Conservation (phyloP, 306 rosid species). For the Gleditsia sinensis region DNA sequence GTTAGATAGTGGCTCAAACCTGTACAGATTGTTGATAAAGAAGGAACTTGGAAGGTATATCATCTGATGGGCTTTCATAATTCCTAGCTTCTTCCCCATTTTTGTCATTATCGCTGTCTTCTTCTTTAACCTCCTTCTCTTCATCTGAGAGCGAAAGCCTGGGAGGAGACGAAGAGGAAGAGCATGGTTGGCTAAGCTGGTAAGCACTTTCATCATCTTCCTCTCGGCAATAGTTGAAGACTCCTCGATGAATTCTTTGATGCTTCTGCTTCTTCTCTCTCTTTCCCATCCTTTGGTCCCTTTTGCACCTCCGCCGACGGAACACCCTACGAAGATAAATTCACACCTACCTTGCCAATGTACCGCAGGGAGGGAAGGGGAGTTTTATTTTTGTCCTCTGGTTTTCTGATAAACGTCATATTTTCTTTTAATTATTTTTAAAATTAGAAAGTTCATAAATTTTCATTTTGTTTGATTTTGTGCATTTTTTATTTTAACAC, state of each 20-base stretch:
- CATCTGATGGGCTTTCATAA: slow-evolving; percentile 43
- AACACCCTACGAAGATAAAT: too few species aligned
- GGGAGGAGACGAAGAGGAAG: slow-evolving; percentile 43
- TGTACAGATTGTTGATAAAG: slow-evolving; percentile 92
- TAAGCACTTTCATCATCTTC: slow-evolving; percentile 44
- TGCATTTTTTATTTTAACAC: too few species aligned
- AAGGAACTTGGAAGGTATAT: slow-evolving; percentile 74
- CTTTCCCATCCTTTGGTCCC: slow-evolving; percentile 38
- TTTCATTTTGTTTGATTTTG: too few species aligned
- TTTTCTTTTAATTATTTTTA: too few species aligned
- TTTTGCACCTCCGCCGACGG: neutral
- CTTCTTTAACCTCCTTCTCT: slow-evolving; percentile 32
- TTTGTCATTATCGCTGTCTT: slow-evolving; percentile 17
- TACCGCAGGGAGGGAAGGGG: too few species aligned
- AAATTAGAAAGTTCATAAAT: too few species aligned
- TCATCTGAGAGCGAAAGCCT: slow-evolving; percentile 30
- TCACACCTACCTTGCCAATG: too few species aligned
- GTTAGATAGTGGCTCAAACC: slow-evolving; percentile 47
- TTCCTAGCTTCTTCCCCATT: slow-evolving; percentile 27
- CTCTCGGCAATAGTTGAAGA: slow-evolving; percentile 40
- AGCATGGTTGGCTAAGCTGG: slow-evolving; percentile 27
- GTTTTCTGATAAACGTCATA: too few species aligned
- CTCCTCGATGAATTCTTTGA: slow-evolving; percentile 45
- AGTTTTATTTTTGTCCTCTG: too few species aligned
- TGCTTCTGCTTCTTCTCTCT: slow-evolving; percentile 51